Base-by-base conservation (phyloP, 2,329 filamentous ascomycete genomes). In the Aspergillus sp. region DNA sequence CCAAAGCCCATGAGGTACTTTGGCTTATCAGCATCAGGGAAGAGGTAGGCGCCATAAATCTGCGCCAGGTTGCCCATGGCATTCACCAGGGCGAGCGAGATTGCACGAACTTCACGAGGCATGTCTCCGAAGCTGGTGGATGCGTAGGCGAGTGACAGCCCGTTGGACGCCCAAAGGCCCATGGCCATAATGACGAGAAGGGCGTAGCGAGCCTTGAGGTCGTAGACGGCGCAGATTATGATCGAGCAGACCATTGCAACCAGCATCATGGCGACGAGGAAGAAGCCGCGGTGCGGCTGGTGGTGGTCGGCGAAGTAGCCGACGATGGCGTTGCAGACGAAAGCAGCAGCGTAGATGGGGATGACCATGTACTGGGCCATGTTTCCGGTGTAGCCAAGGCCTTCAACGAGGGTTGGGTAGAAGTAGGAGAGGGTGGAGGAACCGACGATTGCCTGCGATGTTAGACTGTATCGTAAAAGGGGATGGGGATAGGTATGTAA, bases 161-260 rank as follows among this genome's bases (percentile, higher is more conserved):
- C 81, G 63, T 85, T 84, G 1, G 79, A 77, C 0, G 79, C 73
- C 82, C 81, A 84, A 0, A 85, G 72, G 0, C 81, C 83, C 1
- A 80, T 77, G 0, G 82, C 81, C 80, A 84, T 83, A 55, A 85
- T 72, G 2, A 84, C 80, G 0, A 86, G 75, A 1, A 85, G 72
- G 0, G 75, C 80, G 61, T 86, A 86, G 5, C 83, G 75, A 1
- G 80, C 82, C 1, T 73, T 80, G 68, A 79, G 81, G 66, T 81
- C 70, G 67, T 83, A 83, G 3, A 84, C 74, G 6, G 58, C 65
- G 58, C 78, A 80, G 17, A 74, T 76, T 30, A 76, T 66, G 27
- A 80, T 69, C 27, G 76, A 64, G 58, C 73, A 76, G 2, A 74
- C 17, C 61, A 77, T 58, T 1, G 75, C 69, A 11, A 79, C 61